Base-by-base conservation (phyloP, 805 yeast species). In the Wickerhamomyces bovis region DNA sequence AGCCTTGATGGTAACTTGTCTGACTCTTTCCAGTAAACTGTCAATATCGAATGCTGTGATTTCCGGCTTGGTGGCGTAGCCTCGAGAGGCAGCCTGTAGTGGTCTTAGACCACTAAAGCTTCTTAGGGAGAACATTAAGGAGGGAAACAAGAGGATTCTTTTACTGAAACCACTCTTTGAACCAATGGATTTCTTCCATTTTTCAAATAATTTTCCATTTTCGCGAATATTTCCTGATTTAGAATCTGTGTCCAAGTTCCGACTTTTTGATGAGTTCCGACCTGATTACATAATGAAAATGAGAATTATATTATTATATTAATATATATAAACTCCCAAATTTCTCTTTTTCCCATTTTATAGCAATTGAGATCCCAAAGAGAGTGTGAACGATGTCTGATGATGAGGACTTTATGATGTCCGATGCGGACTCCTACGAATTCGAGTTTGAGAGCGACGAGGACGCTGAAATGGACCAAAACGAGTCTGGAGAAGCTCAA, bases 321-420 rank as follows among this genome's bases (percentile, higher is more conserved):
- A n/a, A n/a, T n/a, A n/a, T n/a, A n/a, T n/a, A n/a, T n/a, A n/a
- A n/a, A n/a, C n/a, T n/a, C n/a, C n/a, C n/a, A n/a, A n/a, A n/a
- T n/a, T n/a, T n/a, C n/a, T n/a, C n/a, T n/a, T n/a, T n/a, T n/a
- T n/a, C n/a, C n/a, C n/a, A n/a, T n/a, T n/a, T n/a, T n/a, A n/a
- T n/a, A n/a, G n/a, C n/a, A n/a, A n/a, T n/a, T n/a, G n/a, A 23
- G 8, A 23, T 23, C 9, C 25, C 25, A 23, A 23, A 23, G 25
- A 23, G 8, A 23, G 8, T 23, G 25, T 9, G 25, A 25, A 28
- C 31, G 16, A 59, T 59, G 63, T 56, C 61, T 0, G 63, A 60
- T 19, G 57, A 59, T 15, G 60, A 56, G 18, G 62, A 60, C 23
- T 57, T 57, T 41, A 58, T 57, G 63, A 57, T 58, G 60, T 53